Base-by-base conservation (phyloP, 768 basidiomycete species). In the Hygrocybe coccinea region DNA sequence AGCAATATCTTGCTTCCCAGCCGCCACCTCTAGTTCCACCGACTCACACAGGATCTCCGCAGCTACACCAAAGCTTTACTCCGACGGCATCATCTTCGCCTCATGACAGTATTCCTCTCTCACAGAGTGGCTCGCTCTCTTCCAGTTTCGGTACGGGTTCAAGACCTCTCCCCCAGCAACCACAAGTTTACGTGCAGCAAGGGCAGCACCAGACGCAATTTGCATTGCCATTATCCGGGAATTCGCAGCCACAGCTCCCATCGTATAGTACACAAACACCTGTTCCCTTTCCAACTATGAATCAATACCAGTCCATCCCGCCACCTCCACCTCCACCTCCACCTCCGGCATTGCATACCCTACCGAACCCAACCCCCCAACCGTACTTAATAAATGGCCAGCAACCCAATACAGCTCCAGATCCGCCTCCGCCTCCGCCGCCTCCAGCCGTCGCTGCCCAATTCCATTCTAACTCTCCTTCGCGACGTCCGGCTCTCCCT, bases 401-500 rank as follows among this genome's bases (percentile, higher is more conserved):
- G 57, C 59, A 54, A 49, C 48, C 36, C 38, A 36, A 25, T 45
- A 47, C 54, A 52, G 33, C 66, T 54, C 73, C 64, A 54, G 67
- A 70, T 14, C 60, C 69, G 25, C 73, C 73, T 10, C 67, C 69
- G 0, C 71, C 67, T 0, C 72, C 74, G 17, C 60, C 69, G 35
- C 62, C 67, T 57, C 68, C 17, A 56, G 51, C 11, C 8, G 3
- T 29, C 4, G 29, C 56, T 53, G 14, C 50, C 5, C 56, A 47
- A 10, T 15, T 39, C 60, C 65, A 57, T 25, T 52, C 51, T 62
- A 59, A 59, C 43, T 58, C 66, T 10, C 62, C 71, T 10, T 67
- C 74, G n/a, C 69, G 79, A 47, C 76, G 74, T 36, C 72, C 78
- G 7, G 76, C 77, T 60, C 70, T 86, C 19, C 83, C 81, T 50